These are phyloP conservation scores for Xylariaceae sp. DNA, from an alignment of 2,329 filamentous ascomycete genomes.

Conservation along the genomic window DNA sequence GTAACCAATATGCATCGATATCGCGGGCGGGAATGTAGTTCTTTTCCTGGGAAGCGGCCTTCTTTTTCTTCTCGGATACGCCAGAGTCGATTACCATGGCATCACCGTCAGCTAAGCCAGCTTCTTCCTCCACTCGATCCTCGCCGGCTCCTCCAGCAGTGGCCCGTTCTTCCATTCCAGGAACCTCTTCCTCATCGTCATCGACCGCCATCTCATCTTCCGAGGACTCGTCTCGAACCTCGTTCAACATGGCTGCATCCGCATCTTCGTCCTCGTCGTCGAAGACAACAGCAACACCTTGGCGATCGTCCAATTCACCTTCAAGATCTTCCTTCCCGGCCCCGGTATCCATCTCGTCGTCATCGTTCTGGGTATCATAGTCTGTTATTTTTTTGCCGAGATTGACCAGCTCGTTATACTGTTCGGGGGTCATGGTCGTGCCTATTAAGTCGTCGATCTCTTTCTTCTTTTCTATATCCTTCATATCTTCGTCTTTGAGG, in stretches of 20 bases:
- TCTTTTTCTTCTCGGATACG: conserved; percentile 41
- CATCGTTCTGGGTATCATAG: conserved; percentile 93
- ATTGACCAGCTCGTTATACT: conserved; percentile 96
- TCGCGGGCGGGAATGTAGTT: conserved; percentile 73
- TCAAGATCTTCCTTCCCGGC: conserved; percentile 58
- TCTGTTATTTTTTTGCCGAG: conserved; percentile 98
- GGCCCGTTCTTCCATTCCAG: conserved; percentile 48
- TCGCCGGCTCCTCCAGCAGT: conserved; percentile 44
- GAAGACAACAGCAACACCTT: conserved; percentile 96
- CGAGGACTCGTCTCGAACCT: conserved; percentile 82
- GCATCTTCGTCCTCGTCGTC: conserved; percentile 88
- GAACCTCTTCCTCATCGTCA: conserved; percentile 51
- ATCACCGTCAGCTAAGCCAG: conserved; percentile 53
- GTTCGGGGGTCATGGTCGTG: conserved; percentile 72
- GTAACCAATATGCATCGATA: conserved; percentile 96
- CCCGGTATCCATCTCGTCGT: conserved; percentile 75
- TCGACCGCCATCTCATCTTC: conserved; percentile 70
- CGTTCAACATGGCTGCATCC: conserved; percentile 69
- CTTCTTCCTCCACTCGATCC: conserved; percentile 45
- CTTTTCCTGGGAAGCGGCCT: conserved; percentile 46
- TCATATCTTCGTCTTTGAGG: conserved; percentile 90
- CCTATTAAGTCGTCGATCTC: conserved; percentile 92
- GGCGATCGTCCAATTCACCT: conserved; percentile 83
- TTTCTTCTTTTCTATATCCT: conserved; percentile 98
- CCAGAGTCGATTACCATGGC: conserved; percentile 80